Conservation (phyloP, 257 asterid species). For the Capsicum pubescens region DNA sequence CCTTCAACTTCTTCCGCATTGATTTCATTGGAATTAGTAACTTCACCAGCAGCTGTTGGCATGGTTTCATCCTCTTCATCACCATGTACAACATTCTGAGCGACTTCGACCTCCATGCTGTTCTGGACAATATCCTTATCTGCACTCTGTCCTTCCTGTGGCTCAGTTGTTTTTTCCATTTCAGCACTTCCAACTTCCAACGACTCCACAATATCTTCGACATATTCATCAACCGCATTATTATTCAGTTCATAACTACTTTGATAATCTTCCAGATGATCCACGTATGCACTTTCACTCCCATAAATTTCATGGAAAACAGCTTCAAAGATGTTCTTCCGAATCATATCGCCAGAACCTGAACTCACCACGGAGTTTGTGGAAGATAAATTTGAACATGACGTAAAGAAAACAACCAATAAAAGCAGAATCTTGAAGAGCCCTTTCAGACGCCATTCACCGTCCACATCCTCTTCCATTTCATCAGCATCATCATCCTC, state of each 20-base stretch:
- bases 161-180: constrained; percentile 21
- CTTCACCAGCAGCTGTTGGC: constrained; percentile 35
- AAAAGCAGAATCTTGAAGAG: constrained; percentile 48
- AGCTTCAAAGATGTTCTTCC: constrained; percentile 44
- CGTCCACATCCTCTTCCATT: constrained; percentile 33
- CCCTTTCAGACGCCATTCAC: constrained; percentile 53
- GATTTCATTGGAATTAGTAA: constrained; percentile 28
- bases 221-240: constrained; percentile 37
- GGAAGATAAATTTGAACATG: constrained; percentile 48
- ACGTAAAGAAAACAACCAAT: constrained; percentile 44
- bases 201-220: constrained; percentile 24
- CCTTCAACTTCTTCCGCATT: constrained; percentile 25
- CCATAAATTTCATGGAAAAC: constrained; percentile 26
- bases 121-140: constrained; percentile 30
- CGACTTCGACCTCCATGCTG: constrained; percentile 17
- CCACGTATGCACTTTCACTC: constrained; percentile 26
- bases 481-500: constrained; percentile 44
- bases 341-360: constrained; percentile 30
- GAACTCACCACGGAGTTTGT: constrained; percentile 28
- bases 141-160: constrained; percentile 20
- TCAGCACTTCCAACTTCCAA: constrained; percentile 2
- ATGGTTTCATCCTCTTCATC: constrained; percentile 32
- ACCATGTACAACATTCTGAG: constrained; percentile 29
- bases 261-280: background rate
- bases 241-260: constrained; percentile 23